Evolutionary conservation across 495 filamentous ascomycete genomes (phyloP).

Genomic region (Penicillium canescens): DNA sequence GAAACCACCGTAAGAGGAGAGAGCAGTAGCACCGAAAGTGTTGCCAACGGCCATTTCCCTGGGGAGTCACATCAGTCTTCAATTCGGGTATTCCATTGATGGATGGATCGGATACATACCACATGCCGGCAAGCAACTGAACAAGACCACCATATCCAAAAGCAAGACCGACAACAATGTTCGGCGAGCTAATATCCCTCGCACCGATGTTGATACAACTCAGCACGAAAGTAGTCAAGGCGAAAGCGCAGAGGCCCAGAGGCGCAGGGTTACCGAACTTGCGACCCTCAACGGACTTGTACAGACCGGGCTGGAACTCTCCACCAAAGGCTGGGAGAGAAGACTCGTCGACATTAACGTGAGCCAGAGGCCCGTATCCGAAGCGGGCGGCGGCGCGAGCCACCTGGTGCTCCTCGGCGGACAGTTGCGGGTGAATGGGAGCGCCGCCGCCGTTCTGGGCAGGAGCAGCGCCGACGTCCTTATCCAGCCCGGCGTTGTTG

Average conservation of each 20-base stretch:
- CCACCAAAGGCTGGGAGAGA: constrained; percentile 84
- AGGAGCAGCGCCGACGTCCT: constrained; percentile 32
- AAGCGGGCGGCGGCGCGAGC: constrained; percentile 50
- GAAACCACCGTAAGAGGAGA: constrained; percentile 97
- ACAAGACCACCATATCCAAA: constrained; percentile 87
- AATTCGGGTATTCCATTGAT: no score
- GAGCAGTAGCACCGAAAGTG: constrained; percentile 95
- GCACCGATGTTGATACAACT: constrained; percentile 79
- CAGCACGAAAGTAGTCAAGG: constrained; percentile 92
- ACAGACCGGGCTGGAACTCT: constrained; percentile 95
- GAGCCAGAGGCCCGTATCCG: constrained; percentile 66
- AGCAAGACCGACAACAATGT: constrained; percentile 69
- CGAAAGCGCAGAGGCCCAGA: constrained; percentile 85
- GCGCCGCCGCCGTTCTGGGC: constrained; percentile 14
- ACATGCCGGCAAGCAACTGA: constrained; percentile 95
- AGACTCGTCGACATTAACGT: constrained; percentile 63
- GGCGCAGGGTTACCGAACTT: constrained; percentile 90
- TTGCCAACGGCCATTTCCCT: constrained; percentile 99
- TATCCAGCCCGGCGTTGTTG: constrained; percentile 31
- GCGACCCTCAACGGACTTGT: constrained; percentile 69
- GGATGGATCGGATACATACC: constrained; percentile 59
- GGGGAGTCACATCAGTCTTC: background rate
- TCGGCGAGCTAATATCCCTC: constrained; percentile 58
- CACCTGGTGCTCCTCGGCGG: constrained; percentile 47
- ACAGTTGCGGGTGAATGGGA: constrained; percentile 35